Percentiles rank a stretch among this genome's conserved stretches.
phyloP scores from a whole-genome alignment of 2,329 filamentous ascomycete genomes.

The Raffaelea arxii region DNA sequence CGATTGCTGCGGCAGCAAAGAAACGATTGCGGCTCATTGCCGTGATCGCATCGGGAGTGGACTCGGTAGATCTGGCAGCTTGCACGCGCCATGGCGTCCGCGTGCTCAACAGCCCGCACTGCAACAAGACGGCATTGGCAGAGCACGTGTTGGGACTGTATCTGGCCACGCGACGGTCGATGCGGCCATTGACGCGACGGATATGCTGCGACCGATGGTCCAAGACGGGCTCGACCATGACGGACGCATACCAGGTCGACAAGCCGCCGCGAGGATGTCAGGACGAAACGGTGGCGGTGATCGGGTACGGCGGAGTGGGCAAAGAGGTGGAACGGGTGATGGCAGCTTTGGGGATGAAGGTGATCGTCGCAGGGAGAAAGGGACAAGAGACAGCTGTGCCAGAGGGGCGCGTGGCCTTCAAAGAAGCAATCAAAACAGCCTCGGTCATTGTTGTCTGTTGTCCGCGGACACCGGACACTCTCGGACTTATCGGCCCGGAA shows the following conservation, averaged over 20 bases:
- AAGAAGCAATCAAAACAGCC: slow-evolving; percentile 17
- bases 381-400: background rate
- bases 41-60: slow-evolving; percentile 19
- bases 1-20: slow-evolving; percentile 13
- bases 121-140: slow-evolving; percentile 18
- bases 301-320: slow-evolving; percentile 26
- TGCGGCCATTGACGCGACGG: slow-evolving; percentile 21
- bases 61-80: slow-evolving; percentile 16
- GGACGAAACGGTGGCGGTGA: slow-evolving; percentile 19
- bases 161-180: slow-evolving; percentile 22
- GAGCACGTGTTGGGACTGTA: slow-evolving; percentile 19
- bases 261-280: slow-evolving; percentile 11
- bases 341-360: slow-evolving; percentile 21
- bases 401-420: slow-evolving; percentile 9
- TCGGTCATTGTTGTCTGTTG: slow-evolving; percentile 22
- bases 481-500: slow-evolving; percentile 15
- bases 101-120: slow-evolving; percentile 21
- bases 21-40: slow-evolving; percentile 21
- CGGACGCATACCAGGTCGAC: slow-evolving; percentile 7
- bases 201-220: slow-evolving; percentile 15
- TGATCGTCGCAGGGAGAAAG: slow-evolving; percentile 15
- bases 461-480: slow-evolving; percentile 19
- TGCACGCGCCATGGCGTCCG: slow-evolving; percentile 17
- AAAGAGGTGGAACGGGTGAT: slow-evolving; percentile 19
- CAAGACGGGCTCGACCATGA: slow-evolving; percentile 13